These are phyloP conservation scores for Diophrys sp. DNA, from an alignment of 73 alveolate genomes.

Conservation along the genomic window DNA sequence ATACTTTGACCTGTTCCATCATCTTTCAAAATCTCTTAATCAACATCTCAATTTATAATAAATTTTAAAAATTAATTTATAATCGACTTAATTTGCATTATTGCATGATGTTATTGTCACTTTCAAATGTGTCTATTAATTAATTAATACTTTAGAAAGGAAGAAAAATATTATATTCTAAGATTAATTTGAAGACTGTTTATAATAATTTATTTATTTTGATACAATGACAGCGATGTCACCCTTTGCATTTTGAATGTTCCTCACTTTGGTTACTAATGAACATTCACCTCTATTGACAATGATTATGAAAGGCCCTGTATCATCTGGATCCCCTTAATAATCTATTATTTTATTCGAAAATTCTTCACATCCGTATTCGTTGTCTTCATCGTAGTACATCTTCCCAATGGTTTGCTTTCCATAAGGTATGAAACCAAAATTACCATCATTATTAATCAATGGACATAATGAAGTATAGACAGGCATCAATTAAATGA, in stretches of 20 bases:
- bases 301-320: constrained; percentile 22
- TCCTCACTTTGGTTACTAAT: constrained; percentile 78
- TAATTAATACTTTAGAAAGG: too few relatives aligned
- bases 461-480: too few relatives aligned
- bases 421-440: constrained; percentile 55
- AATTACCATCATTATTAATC: too few relatives aligned
- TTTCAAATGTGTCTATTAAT: too few relatives aligned
- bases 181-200: too few relatives aligned
- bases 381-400: constrained; percentile 24
- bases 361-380: constrained; percentile 34
- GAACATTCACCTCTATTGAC: constrained; percentile 72
- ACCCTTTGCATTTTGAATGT: constrained; percentile 79
- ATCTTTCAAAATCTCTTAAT: constrained; percentile 72
- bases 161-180: too few relatives aligned
- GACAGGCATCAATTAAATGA: too few relatives aligned
- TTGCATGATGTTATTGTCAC: too few relatives aligned
- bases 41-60: too few relatives aligned
- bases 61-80: too few relatives aligned
- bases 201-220: constrained; percentile 25
- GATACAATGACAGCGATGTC: constrained; percentile 64
- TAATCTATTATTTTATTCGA: constrained; percentile 15
- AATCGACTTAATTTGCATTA: too few relatives aligned
- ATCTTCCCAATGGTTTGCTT: constrained; percentile 40
- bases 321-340: constrained; percentile 43
- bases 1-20: constrained; percentile 92